Conservation (phyloP, 805 yeast species). For the Cyberlindnera mississippiensis region DNA sequence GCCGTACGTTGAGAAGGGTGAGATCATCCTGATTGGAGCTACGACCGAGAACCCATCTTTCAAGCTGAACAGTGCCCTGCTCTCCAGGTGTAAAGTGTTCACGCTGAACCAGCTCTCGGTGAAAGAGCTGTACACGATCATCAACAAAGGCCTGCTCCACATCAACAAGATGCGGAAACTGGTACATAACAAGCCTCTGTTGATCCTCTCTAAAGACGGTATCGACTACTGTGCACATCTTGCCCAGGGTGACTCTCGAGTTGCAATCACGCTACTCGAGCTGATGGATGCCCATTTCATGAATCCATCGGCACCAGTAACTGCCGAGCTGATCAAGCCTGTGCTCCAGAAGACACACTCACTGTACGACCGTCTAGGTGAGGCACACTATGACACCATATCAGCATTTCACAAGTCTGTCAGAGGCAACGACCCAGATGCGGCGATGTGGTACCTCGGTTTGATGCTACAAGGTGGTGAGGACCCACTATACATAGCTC, state of each 20-base stretch:
- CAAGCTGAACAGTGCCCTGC: conserved; percentile 73
- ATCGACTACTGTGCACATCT: conserved; percentile 66
- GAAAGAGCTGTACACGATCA: conserved; percentile 48
- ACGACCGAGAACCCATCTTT: conserved; percentile 94
- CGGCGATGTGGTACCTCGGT: conserved; percentile 80
- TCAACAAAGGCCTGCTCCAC: conserved; percentile 54
- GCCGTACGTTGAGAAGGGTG: conserved; percentile 82
- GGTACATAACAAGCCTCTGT: conserved; percentile 44
- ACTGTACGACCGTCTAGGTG: conserved; percentile 84
- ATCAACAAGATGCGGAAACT: conserved; percentile 56
- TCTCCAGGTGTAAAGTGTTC: conserved; percentile 82
- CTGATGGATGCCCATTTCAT: conserved; percentile 53
- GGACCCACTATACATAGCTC: conserved; percentile 81
- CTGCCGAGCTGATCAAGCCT: conserved; percentile 32
- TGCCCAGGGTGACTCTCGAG: conserved; percentile 86
- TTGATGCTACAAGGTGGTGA: conserved; percentile 93
- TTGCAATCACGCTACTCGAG: conserved; percentile 78
- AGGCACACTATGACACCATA: conserved; percentile 90
- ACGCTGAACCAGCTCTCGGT: conserved; percentile 51
- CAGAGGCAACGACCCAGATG: conserved; percentile 87
- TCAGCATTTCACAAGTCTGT: conserved; percentile 94
- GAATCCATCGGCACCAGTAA: conserved; percentile 6
- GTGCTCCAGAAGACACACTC: conserved; percentile 47
- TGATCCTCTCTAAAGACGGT: conserved; percentile 52
- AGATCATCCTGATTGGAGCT: conserved; percentile 84